Base-by-base conservation (phyloP, 2,329 filamentous ascomycete species). In the Endoconidiophora polonica region DNA sequence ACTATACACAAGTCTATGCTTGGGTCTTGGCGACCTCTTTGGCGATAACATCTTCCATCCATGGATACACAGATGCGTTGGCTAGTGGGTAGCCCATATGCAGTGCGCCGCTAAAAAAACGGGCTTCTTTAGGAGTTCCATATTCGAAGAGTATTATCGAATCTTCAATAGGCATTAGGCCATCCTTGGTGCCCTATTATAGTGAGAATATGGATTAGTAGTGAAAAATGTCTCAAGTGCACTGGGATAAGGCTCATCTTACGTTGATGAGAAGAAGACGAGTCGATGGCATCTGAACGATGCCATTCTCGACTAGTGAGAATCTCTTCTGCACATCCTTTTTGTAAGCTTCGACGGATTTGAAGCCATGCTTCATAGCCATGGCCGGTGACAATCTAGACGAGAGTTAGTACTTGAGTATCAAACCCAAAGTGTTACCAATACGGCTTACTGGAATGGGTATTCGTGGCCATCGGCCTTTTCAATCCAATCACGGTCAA, bases 51-150 rank as follows among this genome's bases (percentile, higher is more conserved):
- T 66, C 61, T 58, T 78, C 74, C 68, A 79, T 73, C 76, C 74
- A 79, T 1, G 75, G 72, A 58, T 77, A 79, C 22, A 79, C 73
- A 3, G 66, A 63, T 3, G 58, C 61, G 55, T 79, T 79, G 0
- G 75, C 74, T 58, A 69, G 60, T 3, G 79, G 79, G 58, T 83
- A 83, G 10, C 79, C 79, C 79, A 82, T 83, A 57, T 83, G 79
- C 55, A 79, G 59, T 29, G 74, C 65, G 0, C 73, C 72, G 0
- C 71, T 64, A 54, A 81, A 79, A 62, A 82, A 79, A 45, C 58
- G 49, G 24, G 69, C 76, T 62, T 82, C 78, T 64, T 83, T 83
- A 10, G 76, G 76, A 29, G 67, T 69, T 2, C 79, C 79, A 56
- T 81, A 70, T 59, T 81, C 76, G 56, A 80, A 74, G 49, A 82